These are phyloP conservation scores for Trifolium fragiferum DNA, from an alignment of 306 rosid species.

Conservation along the genomic window DNA sequence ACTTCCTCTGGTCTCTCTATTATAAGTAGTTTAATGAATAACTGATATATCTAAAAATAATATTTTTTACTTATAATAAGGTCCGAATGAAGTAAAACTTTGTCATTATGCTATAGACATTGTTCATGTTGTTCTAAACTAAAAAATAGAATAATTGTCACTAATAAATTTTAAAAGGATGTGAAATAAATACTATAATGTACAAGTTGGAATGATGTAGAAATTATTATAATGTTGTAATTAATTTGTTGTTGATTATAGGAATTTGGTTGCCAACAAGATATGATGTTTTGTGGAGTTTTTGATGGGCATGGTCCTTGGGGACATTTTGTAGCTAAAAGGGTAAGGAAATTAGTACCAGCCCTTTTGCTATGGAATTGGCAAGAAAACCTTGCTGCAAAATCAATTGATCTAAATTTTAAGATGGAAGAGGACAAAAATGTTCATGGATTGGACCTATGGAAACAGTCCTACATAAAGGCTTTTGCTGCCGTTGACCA, in stretches of 20 bases:
- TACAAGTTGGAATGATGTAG: neutral
- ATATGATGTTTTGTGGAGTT: conserved; percentile 78
- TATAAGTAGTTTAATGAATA: too few species aligned
- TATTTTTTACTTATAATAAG: too few species aligned
- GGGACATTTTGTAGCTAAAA: conserved; percentile 83
- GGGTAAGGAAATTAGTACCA: conserved; percentile 70
- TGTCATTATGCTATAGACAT: too few species aligned
- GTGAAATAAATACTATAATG: too few species aligned
- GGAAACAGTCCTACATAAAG: conserved; percentile 77
- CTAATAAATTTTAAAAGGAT: too few species aligned
- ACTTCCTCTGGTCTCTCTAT: too few species aligned
- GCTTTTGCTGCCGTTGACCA: conserved; percentile 68
- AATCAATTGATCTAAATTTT: conserved; percentile 53
- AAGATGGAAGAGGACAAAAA: conserved; percentile 54
- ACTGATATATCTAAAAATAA: too few species aligned
- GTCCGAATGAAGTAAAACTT: too few species aligned
- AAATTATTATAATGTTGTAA: neutral
- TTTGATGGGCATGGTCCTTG: conserved; percentile 93
- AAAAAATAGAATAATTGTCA: too few species aligned
- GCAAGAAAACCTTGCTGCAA: conserved; percentile 65
- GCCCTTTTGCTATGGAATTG: conserved; percentile 63
- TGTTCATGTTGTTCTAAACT: too few species aligned
- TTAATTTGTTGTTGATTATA: conserved; percentile 47
- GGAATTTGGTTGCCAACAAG: conserved; percentile 86
- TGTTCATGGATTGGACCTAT: conserved; percentile 52